phyloP scores from a whole-genome alignment of 768 basidiomycete genomes.

The Chalciporus sphaerocephalus region DNA sequence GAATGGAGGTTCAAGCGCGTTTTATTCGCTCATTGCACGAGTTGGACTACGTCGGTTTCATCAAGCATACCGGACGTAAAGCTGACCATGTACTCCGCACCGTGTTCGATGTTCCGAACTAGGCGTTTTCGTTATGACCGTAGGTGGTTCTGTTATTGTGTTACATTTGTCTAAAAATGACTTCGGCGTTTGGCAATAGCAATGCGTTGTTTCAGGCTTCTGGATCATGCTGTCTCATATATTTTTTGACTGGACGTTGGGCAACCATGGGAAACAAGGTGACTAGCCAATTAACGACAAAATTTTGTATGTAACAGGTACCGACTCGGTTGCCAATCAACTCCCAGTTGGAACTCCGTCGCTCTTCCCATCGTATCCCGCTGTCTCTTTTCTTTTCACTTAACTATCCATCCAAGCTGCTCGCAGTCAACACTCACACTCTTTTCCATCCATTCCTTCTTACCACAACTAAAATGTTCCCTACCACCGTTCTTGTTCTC shows the following conservation, averaged over 20 bases:
- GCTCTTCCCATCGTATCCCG: neutral
- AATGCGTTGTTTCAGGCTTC: neutral
- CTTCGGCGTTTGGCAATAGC: neutral
- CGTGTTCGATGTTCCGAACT: conserved; percentile 47
- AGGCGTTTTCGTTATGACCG: conserved; percentile 3
- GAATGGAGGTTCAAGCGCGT: conserved; percentile 64
- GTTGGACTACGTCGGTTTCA: conserved; percentile 73
- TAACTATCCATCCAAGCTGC: neutral
- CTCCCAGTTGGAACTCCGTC: conserved; percentile 33
- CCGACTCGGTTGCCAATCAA: conserved; percentile 1
- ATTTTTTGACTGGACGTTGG: too few species aligned
- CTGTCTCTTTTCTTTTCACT: neutral
- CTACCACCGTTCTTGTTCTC: conserved; percentile 44
- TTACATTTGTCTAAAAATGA: neutral
- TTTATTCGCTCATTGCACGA: conserved; percentile 80
- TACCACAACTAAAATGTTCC: conserved; percentile 44
- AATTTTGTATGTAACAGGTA: too few species aligned
- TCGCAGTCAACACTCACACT: conserved; percentile 19
- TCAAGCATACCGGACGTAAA: conserved; percentile 77
- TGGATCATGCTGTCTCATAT: neutral
- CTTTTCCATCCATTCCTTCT: conserved; percentile 21
- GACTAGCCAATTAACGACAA: neutral
- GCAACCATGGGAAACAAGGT: conserved; percentile 5
- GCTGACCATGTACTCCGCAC: conserved; percentile 71
- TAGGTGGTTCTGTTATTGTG: too few species aligned